These are phyloP conservation scores for Aureoboletus auriporus DNA, from an alignment of 768 basidiomycete genomes.

Conservation along the genomic window DNA sequence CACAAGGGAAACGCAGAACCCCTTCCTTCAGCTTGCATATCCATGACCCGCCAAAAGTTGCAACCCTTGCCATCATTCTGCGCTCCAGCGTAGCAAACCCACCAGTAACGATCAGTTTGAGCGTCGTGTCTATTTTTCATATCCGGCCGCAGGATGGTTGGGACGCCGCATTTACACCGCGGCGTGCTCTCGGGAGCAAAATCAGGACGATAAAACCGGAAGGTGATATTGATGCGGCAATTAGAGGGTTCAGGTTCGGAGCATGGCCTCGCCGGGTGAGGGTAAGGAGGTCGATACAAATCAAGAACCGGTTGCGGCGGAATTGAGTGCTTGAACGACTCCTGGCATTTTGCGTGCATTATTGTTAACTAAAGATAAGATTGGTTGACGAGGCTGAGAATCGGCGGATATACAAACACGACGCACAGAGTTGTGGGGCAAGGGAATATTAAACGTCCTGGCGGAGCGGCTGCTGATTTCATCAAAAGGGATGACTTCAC, in stretches of 20 bases:
- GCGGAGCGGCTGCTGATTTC: conserved; percentile 55
- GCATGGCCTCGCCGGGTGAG: conserved; percentile 26
- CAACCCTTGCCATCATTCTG: conserved; percentile 86
- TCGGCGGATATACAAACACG: conserved; percentile 1
- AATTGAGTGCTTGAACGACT: conserved; percentile 75
- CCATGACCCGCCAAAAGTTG: conserved; percentile 68
- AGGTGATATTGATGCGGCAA: conserved; percentile 80
- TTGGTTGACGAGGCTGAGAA: background rate
- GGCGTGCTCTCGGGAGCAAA: conserved; percentile 65
- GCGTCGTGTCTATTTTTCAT: conserved; percentile 69
- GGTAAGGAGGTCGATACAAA: conserved; percentile 59
- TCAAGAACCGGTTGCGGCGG: conserved; percentile 71
- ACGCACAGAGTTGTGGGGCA: conserved; percentile 75
- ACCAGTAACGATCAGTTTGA: conserved; percentile 65
- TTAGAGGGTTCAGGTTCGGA: conserved; percentile 46
- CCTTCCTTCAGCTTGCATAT: conserved; percentile 64
- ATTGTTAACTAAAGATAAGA: conserved; percentile 56
- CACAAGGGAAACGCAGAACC: conserved; percentile 37
- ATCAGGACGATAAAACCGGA: conserved; percentile 83
- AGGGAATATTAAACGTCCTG: conserved; percentile 72
- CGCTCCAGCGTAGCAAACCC: conserved; percentile 69
- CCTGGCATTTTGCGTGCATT: conserved; percentile 85
- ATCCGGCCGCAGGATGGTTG: conserved; percentile 67
- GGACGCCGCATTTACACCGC: conserved; percentile 67
- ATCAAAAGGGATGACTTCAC: conserved; percentile 70